Base-by-base conservation (phyloP, 148 eudicot genomes). In the Nepenthes mirabilis region DNA sequence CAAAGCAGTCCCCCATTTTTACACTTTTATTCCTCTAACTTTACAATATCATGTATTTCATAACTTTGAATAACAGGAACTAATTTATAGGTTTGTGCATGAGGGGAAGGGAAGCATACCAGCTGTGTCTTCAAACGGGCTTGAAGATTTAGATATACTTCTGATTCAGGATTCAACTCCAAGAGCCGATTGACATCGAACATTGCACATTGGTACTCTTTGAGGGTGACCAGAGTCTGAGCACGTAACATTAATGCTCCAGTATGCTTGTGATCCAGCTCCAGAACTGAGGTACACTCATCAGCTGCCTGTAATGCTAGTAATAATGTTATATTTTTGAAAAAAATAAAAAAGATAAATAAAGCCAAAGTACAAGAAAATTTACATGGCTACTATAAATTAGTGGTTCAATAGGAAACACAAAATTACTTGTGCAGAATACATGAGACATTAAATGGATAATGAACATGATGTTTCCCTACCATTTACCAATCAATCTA, bases 181-280 rank as follows among this genome's bases (percentile, higher is more conserved):
- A 83, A 74, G 40, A 91, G 90, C 55, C 90, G 77, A 62, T 78
- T 91, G 74, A 88, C 97, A 85, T 91, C 95, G 65, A 88, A 91
- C 11, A 91, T 80, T 57, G 97, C 97, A 1, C 80, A 85, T 12
- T 85, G 84, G 68, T 87, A 91, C 77, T 91, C 86, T 74, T 88
- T 85, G 34, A 91, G 81, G 43, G 95, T 88, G 67, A 91, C 93
- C 56, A 91, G 74, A 64, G 93, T 91, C 71, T 91, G 97, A 65
- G 97, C 95, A 34, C 95, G 93, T 80, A 91, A 68, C 97, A 91
- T 88, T 55, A 87, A 64, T 43, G 97, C 97, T 67, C 95, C 95
- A 23, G 93, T 85, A 79, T 91, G 97, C 23, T 83, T 77, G 55
- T 76, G 62, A 75, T 91, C 95, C 55, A 91, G 86, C 85, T 87